Base-by-base conservation (phyloP, 2,329 filamentous ascomycete species). In the Colletotrichum coccodes region DNA sequence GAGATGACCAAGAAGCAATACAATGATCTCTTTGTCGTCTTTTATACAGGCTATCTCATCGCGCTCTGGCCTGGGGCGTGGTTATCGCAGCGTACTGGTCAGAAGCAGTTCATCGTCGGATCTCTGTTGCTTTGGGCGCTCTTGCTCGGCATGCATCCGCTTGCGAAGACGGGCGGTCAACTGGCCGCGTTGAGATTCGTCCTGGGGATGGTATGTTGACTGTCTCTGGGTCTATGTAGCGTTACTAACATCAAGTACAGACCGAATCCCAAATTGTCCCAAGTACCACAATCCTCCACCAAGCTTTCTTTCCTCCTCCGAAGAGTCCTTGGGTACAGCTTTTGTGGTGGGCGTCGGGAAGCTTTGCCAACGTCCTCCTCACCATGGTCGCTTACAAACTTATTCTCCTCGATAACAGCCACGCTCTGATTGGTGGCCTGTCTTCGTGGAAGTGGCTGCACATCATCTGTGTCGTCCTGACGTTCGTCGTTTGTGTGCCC, bases 351-450 rank as follows among this genome's bases (percentile, higher is more conserved):
- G 73, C 73, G 8, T 74, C 73, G 18, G 75, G 75, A 28, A 74
- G 73, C 30, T 66, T 76, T 18, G 75, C 74, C 44, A 76, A 76
- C 30, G 75, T 76, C 8, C 66, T 75, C 14, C 64, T 76, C 18
- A 76, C 74, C 23, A 75, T 76, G 74, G 73, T 76, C 18, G 71
- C 75, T 2, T 76, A 75, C 60, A 75, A 73, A 56, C 71, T 76
- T 26, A 76, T 74, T 53, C 56, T 70, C 11, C 71, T 73, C 42
- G 73, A 73, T 28, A 60, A 68, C 16, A 34, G 23, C 16, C 61
- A 66, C 36, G 46, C 60, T 34, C 61, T 74, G 21, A 67, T 63
- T 6, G 73, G 72, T 23, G 65, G 68, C 16, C 54, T 74, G 18
- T 62, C 52, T 6, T 74, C 72, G 16, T 74, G 72, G 40, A 59